Percentiles rank a stretch among this genome's conserved stretches.
Evolutionary conservation across 164 flowering plant species (phyloP).

Genomic region (Tetrastigma voinierianum): DNA sequence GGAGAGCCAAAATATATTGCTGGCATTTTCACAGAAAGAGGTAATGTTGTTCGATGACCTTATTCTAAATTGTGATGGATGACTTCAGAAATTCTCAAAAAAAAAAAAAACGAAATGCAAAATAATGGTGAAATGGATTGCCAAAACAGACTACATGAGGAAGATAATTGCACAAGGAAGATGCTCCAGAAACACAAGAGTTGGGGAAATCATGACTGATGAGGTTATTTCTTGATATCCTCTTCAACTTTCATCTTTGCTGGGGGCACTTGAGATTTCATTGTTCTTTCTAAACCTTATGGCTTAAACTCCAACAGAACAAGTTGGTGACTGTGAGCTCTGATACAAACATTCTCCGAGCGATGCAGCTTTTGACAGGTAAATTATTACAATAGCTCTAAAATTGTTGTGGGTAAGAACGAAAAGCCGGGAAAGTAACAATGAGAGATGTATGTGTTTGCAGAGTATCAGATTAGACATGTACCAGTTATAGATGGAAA

Average conservation of each 20-base stretch:
- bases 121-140: conserved; percentile 9
- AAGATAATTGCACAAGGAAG: conserved; percentile 71
- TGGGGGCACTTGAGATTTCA: neutral
- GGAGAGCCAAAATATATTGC: conserved; percentile 62
- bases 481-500: conserved; percentile 81
- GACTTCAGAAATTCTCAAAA: no score
- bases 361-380: conserved; percentile 95
- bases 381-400: conserved; percentile 2
- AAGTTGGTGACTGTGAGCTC: conserved; percentile 75
- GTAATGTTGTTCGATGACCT: conserved; percentile 24
- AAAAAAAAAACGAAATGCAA: neutral
- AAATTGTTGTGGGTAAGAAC: neutral
- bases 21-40: conserved; percentile 90
- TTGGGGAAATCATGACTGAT: conserved; percentile 85
- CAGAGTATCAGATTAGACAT: conserved; percentile 81
- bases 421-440: no score
- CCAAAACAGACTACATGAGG: conserved; percentile 58
- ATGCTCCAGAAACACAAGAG: conserved; percentile 57
- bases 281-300: neutral
- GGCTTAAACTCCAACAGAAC: conserved; percentile 39
- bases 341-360: conserved; percentile 72
- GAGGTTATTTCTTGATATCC: conserved; percentile 49
- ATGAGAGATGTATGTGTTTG: neutral
- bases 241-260: neutral
- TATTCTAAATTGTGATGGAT: neutral